Evolutionary conservation across 805 yeast species (phyloP).

Genomic region (Pachysolen tannophilus): DNA sequence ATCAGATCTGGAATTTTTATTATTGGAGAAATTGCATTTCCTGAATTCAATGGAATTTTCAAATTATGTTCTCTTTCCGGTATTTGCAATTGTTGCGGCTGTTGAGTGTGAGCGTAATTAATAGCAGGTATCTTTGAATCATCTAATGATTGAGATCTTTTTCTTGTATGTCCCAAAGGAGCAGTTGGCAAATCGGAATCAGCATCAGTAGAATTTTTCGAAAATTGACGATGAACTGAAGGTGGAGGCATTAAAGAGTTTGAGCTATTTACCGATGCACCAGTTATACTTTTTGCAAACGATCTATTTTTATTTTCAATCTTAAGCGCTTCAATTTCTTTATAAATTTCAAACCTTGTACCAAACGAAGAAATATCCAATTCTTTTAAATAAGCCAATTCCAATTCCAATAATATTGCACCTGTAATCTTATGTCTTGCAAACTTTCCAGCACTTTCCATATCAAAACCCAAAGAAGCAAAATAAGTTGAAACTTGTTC

Average conservation of each 20-base stretch:
- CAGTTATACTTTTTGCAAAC: not conserved
- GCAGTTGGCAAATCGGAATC: conserved; percentile 14
- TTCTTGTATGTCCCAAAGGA: conserved; percentile 33
- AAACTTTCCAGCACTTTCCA: conserved; percentile 69
- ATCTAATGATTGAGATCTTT: conserved; percentile 44
- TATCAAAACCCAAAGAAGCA: conserved; percentile 63
- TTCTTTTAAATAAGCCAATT: conserved; percentile 80
- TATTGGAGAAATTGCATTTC: too few species aligned
- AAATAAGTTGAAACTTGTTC: conserved; percentile 79
- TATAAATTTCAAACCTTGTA: conserved; percentile 84
- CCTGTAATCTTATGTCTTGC: conserved; percentile 88
- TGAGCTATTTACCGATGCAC: conserved; percentile 9
- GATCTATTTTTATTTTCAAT: conserved; percentile 15
- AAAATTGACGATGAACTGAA: conserved; percentile 8
- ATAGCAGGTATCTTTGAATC: too few species aligned
- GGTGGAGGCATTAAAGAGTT: conserved; percentile 35
- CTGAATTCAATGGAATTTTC: too few species aligned
- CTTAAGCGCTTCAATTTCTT: conserved; percentile 72
- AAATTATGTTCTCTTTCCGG: too few species aligned
- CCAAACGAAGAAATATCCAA: conserved; percentile 91
- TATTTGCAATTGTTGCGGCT: too few species aligned
- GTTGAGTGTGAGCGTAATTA: too few species aligned
- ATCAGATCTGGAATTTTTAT: too few species aligned
- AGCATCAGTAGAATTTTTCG: conserved; percentile 1
- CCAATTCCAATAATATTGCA: conserved; percentile 74